Conservation (phyloP, 2,329 filamentous ascomycete genomes). For the Madurella mycetomatis region DNA sequence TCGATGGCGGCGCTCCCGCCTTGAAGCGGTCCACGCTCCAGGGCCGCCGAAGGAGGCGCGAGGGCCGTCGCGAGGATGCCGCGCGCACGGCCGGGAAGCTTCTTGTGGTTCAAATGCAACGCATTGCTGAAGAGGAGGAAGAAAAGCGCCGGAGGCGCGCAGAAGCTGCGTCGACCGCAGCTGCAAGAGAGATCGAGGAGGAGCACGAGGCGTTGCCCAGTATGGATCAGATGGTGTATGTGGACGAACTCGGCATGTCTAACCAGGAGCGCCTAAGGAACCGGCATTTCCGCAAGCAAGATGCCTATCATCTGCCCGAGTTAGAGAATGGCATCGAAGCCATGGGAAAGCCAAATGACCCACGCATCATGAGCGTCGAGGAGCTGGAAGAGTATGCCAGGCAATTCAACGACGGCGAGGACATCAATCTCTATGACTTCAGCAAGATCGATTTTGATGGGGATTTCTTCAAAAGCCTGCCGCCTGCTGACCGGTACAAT, state of each 20-base stretch:
- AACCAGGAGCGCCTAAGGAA: conserved; percentile 68
- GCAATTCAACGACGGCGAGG: conserved; percentile 88
- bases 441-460: conserved; percentile 98
- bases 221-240: conserved; percentile 72
- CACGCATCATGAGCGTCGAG: conserved; percentile 91
- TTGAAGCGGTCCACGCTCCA: conserved; percentile 90
- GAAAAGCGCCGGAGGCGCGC: conserved; percentile 51
- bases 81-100: conserved; percentile 85
- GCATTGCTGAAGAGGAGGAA: conserved; percentile 79
- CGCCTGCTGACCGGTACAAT: conserved; percentile 88
- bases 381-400: conserved; percentile 91
- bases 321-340: conserved; percentile 70
- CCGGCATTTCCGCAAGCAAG: conserved; percentile 81
- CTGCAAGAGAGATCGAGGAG: conserved; percentile 43
- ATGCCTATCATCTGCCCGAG: conserved; percentile 92
- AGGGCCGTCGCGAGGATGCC: conserved; percentile 90
- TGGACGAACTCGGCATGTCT: conserved; percentile 81
- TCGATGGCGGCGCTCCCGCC: conserved; percentile 88
- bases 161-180: conserved; percentile 33
- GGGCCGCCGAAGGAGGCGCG: conserved; percentile 70
- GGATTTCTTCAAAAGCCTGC: conserved; percentile 88
- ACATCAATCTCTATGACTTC: conserved; percentile 90
- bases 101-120: conserved; percentile 89
- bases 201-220: conserved; percentile 66
- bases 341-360: conserved; percentile 88